Evolutionary conservation across 495 filamentous ascomycete species (phyloP).

Genomic region (Penicillium egyptiacum): DNA sequence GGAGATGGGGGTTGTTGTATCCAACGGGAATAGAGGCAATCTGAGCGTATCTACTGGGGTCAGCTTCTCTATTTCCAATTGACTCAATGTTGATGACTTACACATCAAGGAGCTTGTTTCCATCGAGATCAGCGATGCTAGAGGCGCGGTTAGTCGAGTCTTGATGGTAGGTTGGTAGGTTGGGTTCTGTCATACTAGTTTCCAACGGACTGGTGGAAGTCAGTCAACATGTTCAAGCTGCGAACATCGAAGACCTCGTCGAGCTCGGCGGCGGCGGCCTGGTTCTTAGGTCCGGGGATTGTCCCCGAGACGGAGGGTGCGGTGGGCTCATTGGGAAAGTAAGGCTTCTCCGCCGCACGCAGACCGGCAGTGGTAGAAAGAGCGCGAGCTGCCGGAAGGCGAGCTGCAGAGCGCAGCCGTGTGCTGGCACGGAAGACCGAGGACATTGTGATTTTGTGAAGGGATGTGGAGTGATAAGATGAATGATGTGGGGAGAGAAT

Average conservation of each 20-base stretch:
- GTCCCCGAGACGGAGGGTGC: slow-evolving; percentile 70
- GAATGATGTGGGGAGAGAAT: slow-evolving; percentile 18
- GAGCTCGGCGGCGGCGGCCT: slow-evolving; percentile 69
- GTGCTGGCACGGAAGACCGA: slow-evolving; percentile 45
- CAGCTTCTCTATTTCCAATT: slow-evolving; percentile 16
- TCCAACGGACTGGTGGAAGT: slow-evolving; percentile 68
- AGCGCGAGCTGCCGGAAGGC: slow-evolving; percentile 39
- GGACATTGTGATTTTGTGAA: slow-evolving; percentile 44
- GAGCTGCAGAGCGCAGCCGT: slow-evolving; percentile 41
- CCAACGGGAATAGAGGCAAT: slow-evolving; percentile 97
- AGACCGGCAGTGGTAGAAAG: slow-evolving; percentile 45
- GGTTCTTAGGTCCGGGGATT: slow-evolving; percentile 80
- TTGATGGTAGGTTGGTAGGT: neutral
- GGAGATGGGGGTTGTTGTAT: slow-evolving; percentile 89
- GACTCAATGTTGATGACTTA: slow-evolving; percentile 44
- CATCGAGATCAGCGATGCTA: slow-evolving; percentile 87
- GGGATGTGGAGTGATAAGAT: neutral
- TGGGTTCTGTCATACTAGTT: slow-evolving; percentile 54
- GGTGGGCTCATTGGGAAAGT: slow-evolving; percentile 72
- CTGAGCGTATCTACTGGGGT: slow-evolving; percentile 70
- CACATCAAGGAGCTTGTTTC: slow-evolving; percentile 66
- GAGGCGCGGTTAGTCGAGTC: slow-evolving; percentile 27
- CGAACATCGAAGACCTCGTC: slow-evolving; percentile 90
- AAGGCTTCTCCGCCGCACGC: slow-evolving; percentile 51
- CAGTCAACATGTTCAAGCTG: slow-evolving; percentile 86